phyloP scores from a whole-genome alignment of 805 yeast species.

The Candida succiphila region DNA sequence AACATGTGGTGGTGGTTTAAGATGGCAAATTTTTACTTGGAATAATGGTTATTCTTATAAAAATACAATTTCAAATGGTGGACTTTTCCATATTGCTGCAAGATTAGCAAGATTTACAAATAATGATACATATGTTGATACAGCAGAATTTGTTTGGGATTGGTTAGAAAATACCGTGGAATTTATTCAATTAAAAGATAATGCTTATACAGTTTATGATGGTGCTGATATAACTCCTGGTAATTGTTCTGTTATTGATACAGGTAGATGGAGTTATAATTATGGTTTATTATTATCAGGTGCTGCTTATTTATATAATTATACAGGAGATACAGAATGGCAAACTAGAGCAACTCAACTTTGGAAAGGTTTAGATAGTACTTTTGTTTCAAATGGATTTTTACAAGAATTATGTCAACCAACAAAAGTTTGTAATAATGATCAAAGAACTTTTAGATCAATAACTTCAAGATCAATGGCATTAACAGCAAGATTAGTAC shows the following conservation, averaged over 20 bases:
- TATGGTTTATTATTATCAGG: conserved; percentile 63
- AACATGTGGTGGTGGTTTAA: conserved; percentile 64
- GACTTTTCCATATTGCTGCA: conserved; percentile 72
- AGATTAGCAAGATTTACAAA: conserved; percentile 72
- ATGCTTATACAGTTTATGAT: conserved; percentile 34
- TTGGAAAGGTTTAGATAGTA: conserved; percentile 25
- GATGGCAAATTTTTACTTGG: conserved; percentile 91
- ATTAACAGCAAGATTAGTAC: conserved; percentile 43
- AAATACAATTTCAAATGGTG: conserved; percentile 82
- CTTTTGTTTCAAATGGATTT: conserved; percentile 39
- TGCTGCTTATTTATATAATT: conserved; percentile 57
- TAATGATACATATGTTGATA: conserved; percentile 62
- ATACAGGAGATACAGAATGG: conserved; percentile 41
- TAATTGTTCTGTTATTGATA: conserved; percentile 40
- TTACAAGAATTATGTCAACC: conserved; percentile 60
- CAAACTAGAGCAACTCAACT: conserved; percentile 25
- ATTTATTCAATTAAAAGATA: conserved; percentile 17
- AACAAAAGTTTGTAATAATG: conserved; percentile 49
- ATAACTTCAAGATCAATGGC: conserved; percentile 57
- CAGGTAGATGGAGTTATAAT: conserved; percentile 57
- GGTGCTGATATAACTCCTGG: conserved; percentile 40
- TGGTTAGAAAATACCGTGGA: conserved; percentile 34
- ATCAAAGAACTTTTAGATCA: conserved; percentile 71
- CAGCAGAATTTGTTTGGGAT: conserved; percentile 64
- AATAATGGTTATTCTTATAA: conserved; percentile 82